A percentile compares a stretch with the other conserved stretches of the same genome.
Evolutionary conservation across 2,329 filamentous ascomycete genomes (phyloP).

Genomic region (Herpotrichia juniperi): DNA sequence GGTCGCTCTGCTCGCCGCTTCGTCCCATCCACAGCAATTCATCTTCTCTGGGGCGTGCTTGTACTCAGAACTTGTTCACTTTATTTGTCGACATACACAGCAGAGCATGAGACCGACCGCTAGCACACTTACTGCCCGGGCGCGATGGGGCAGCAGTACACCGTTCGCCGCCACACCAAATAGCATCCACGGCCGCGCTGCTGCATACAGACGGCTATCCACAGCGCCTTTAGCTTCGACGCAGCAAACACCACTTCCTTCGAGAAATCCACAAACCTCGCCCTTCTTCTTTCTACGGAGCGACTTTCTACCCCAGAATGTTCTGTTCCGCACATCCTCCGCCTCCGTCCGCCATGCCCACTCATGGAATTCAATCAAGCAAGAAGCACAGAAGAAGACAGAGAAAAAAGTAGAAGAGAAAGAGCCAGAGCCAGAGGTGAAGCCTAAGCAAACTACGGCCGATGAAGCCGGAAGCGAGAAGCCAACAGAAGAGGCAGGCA

Average conservation of each 20-base stretch:
- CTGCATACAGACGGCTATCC: conserved; percentile 56
- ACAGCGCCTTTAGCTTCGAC: conserved; percentile 31
- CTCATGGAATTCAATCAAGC: conserved; percentile 41
- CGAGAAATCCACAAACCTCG: conserved; percentile 22
- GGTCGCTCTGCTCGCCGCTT: conserved; percentile 15
- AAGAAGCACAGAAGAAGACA: conserved; percentile 43
- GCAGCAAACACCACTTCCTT: conserved; percentile 24
- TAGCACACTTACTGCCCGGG: conserved; percentile 48
- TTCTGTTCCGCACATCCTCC: conserved; percentile 49
- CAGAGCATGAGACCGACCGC: conserved; percentile 54
- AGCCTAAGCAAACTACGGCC: conserved; percentile 51
- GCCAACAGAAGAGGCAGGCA: conserved; percentile 34
- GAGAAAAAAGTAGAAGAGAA: conserved; percentile 42
- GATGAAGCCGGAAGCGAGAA: conserved; percentile 38
- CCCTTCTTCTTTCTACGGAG: conserved; percentile 49
- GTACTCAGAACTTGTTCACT: neutral
- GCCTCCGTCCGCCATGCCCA: conserved; percentile 52
- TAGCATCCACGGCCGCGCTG: conserved; percentile 52
- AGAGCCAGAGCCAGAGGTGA: conserved; percentile 29
- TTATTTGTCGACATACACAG: conserved; percentile 1
- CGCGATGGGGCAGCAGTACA: conserved; percentile 46
- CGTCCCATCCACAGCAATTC: conserved; percentile 25
- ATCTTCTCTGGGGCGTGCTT: conserved; percentile 6
- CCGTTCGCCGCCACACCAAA: conserved; percentile 44
- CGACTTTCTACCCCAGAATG: conserved; percentile 48